Base-by-base conservation (phyloP, 2,329 filamentous ascomycete genomes). In the Penicillium freii region DNA sequence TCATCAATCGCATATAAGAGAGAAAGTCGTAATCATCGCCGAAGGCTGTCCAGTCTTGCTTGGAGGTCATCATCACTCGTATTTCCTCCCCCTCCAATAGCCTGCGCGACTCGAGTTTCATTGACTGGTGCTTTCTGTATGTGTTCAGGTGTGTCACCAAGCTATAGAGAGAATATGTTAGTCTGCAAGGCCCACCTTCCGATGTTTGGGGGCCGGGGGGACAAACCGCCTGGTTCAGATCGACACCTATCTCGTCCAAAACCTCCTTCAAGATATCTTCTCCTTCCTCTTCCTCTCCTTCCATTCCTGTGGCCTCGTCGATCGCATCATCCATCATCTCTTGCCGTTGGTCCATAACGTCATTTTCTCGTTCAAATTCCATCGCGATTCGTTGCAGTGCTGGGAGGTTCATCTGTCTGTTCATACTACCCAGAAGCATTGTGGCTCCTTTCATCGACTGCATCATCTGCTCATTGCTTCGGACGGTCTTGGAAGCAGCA, bases 271-370 rank as follows among this genome's bases (percentile, higher is more conserved):
- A 92, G 13, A 97, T 90, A 73, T 99, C 94, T 67, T 99, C 94
- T 34, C 92, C 91, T 74, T 97, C 94, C 68, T 96, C 94, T 71
- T 99, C 94, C 60, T 96, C 87, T 55, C 70, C 71, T 40, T 88
- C 86, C 38, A 96, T 81, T 25, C 95, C 94, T 68, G 94, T 97
- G 49, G 93, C 92, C 73, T 99, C 94, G 72, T 99, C 94, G 59
- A 99, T 94, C 21, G 92, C 93, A 75, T 97, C 94, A 72, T 97
- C 93, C 94, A 99, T 97, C 90, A 99, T 97, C 76, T 97, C 94
- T 75, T 97, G 92, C 63, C 94, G 85, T 77, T 97, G 92, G 68
- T 99, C 94, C 94, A 99, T 99, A 58, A 99, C 92, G 70, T 97
- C 94, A 77, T 97, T 99, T 77, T 99, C 94, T 69, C 91, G 88